These are phyloP conservation scores for Nicotiana tabacum DNA, from an alignment of 257 asterid species.

Conservation along the genomic window DNA sequence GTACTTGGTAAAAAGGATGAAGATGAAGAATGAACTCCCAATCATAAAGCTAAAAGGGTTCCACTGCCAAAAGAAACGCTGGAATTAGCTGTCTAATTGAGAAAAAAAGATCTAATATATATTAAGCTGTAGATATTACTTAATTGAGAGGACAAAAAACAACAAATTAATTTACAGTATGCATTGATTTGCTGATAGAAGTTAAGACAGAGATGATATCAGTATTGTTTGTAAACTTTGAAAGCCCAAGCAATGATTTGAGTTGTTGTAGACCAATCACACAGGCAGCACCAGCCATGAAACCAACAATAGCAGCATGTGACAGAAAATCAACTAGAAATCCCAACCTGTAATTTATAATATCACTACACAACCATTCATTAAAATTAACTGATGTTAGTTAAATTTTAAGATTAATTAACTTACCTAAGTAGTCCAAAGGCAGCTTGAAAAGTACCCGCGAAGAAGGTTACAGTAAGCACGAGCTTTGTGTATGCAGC, in stretches of 20 bases:
- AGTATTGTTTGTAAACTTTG: conserved; percentile 30
- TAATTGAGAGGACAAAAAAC: neutral
- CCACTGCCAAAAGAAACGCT: conserved; percentile 27
- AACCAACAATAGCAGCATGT: conserved; percentile 46
- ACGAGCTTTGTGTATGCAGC: conserved; percentile 51
- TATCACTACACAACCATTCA: neutral
- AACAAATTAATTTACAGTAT: neutral
- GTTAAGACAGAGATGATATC: conserved; percentile 33
- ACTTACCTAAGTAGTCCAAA: conserved; percentile 61
- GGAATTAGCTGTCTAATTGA: neutral
- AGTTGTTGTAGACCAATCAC: conserved; percentile 45
- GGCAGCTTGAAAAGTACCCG: conserved; percentile 57
- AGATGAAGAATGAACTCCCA: conserved; percentile 36
- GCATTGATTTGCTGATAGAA: conserved; percentile 24
- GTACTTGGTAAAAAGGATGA: conserved; percentile 29
- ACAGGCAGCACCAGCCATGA: conserved; percentile 52
- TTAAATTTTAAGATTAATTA: neutral
- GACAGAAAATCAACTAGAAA: conserved; percentile 43
- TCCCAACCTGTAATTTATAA: conserved; percentile 26
- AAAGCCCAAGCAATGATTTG: conserved; percentile 35
- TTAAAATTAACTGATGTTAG: neutral
- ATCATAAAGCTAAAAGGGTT: conserved; percentile 26
- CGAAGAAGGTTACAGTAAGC: conserved; percentile 62
- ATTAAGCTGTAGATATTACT: neutral
- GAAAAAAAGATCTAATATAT: neutral